Evolutionary conservation across 2,329 filamentous ascomycete species (phyloP).

Genomic region (Ophiobolus disseminans): DNA sequence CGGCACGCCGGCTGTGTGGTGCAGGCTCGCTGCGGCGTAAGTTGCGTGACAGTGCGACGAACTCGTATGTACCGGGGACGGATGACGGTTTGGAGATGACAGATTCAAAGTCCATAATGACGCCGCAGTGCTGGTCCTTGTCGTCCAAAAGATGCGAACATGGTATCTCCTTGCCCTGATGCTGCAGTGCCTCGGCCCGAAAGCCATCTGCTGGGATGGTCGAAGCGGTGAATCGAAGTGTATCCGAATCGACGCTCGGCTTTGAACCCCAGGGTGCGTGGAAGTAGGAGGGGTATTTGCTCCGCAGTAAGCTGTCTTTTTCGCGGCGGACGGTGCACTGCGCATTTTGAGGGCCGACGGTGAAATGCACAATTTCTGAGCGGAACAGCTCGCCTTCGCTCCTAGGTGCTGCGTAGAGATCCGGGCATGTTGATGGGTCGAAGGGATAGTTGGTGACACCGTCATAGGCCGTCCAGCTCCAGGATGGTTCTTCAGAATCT

Average conservation of each 20-base stretch:
- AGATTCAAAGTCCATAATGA: slow-evolving; percentile 40
- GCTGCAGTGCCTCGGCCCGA: slow-evolving; percentile 31
- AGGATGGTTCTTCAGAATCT: slow-evolving; percentile 32
- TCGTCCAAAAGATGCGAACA: slow-evolving; percentile 35
- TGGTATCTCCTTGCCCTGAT: slow-evolving; percentile 27
- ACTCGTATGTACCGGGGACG: slow-evolving; percentile 32
- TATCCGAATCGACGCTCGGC: slow-evolving; percentile 24
- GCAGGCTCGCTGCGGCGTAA: slow-evolving; percentile 28
- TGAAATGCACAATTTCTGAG: slow-evolving; percentile 37
- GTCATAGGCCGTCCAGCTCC: slow-evolving; percentile 42
- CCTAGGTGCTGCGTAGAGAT: slow-evolving; percentile 28
- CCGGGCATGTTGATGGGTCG: slow-evolving; percentile 42
- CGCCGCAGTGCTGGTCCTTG: slow-evolving; percentile 33
- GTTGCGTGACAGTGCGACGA: slow-evolving; percentile 39
- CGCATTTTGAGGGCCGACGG: slow-evolving; percentile 28
- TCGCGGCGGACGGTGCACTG: slow-evolving; percentile 40
- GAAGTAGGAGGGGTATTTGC: slow-evolving; percentile 36
- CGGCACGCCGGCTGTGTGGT: slow-evolving; percentile 17
- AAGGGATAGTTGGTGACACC: slow-evolving; percentile 43
- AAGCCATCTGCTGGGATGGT: slow-evolving; percentile 38
- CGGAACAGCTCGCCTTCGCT: slow-evolving; percentile 34
- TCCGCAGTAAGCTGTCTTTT: slow-evolving; percentile 28
- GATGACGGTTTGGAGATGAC: slow-evolving; percentile 24
- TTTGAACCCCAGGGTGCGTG: slow-evolving; percentile 31
- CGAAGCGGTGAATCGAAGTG: slow-evolving; percentile 33